Conservation (phyloP, 805 yeast genomes). For the Saturnispora hagleri region DNA sequence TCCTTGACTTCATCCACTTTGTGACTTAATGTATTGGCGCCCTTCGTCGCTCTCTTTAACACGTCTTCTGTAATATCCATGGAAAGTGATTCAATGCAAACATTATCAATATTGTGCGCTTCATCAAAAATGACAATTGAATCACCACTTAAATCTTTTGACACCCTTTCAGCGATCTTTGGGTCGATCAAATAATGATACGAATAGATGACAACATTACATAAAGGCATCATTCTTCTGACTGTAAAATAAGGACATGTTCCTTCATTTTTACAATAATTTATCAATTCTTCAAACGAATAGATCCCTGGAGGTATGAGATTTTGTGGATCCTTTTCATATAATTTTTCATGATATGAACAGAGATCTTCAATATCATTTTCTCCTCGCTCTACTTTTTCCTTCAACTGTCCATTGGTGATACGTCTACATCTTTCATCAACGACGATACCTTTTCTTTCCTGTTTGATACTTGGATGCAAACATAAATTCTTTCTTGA, state of each 20-base stretch:
- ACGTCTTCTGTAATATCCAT: slow-evolving; percentile 88
- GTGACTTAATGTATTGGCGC: slow-evolving; percentile 68
- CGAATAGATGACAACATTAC: slow-evolving; percentile 91
- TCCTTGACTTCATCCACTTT: slow-evolving; percentile 80
- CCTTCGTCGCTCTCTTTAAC: slow-evolving; percentile 75
- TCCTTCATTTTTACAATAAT: slow-evolving; percentile 67
- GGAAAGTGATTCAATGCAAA: slow-evolving; percentile 91
- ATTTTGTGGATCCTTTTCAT: slow-evolving; percentile 80
- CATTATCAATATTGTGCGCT: slow-evolving; percentile 98
- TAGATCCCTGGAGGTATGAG: slow-evolving; percentile 89
- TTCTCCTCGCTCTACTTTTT: slow-evolving; percentile 50
- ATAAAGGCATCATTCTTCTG: slow-evolving; percentile 92
- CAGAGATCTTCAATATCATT: slow-evolving; percentile 56
- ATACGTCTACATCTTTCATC: slow-evolving; percentile 94
- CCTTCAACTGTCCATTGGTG: slow-evolving; percentile 84
- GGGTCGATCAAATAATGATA: slow-evolving; percentile 96
- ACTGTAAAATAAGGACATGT: slow-evolving; percentile 97
- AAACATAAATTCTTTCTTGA: slow-evolving; percentile 90
- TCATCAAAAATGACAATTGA: slow-evolving; percentile 94
- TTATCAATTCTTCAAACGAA: slow-evolving; percentile 77
- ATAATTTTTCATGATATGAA: slow-evolving; percentile 82
- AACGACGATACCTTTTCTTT: slow-evolving; percentile 82
- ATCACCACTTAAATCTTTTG: slow-evolving; percentile 84
- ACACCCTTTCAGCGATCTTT: slow-evolving; percentile 91
- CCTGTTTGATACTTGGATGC: slow-evolving; percentile 80